Base-by-base conservation (phyloP, 2,329 filamentous ascomycete genomes). In the Pseudonectria buxi region DNA sequence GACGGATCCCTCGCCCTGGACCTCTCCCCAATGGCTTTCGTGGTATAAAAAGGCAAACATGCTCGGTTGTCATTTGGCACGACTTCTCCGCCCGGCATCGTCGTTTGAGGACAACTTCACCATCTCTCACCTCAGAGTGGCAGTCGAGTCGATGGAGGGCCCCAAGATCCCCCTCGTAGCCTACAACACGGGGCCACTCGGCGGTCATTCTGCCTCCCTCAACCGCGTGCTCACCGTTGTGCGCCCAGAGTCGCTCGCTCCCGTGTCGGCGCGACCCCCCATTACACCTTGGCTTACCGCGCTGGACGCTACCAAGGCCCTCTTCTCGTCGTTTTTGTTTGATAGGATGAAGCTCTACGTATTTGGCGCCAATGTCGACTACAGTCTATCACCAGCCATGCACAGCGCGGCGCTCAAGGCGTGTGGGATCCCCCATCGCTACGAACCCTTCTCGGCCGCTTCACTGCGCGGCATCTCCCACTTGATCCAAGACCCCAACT, bases 311-410 rank as follows among this genome's bases (percentile, higher is more conserved):
- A 83, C 81, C 6, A 62, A 73, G 41, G 76, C 81, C 1, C 67
- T 87, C 0, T 85, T 79, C 49, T 68, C 76, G 4, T 78, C 76
- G 1, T 83, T 82, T 39, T 67, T 81, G 2, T 74, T 78, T 33
- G 79, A 86, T 27, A 70, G 78, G 0, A 77, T 88, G 68, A 76
- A 80, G 32, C 77, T 85, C 36, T 84, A 83, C 46, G 80, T 88
- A 24, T 75, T 87, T 33, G 84, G 84, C n/a, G 78, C 75, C 36
- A 80, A 80, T 36, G 76, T 84, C 9, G 74, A 71, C 32, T 85
- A 84, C 61, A 86, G 80, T 53, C 57, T 88, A 37, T 87, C 83
- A 0, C 83, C 84, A 1, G 78, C 80, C 6, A 88, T 88, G 82
- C 83, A 89, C 55, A 84, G 79, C 36, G 70, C 79, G 6, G 83